phyloP scores from a whole-genome alignment of 371 early-diverging fungal species.

The Saksenaea vasiformis region DNA sequence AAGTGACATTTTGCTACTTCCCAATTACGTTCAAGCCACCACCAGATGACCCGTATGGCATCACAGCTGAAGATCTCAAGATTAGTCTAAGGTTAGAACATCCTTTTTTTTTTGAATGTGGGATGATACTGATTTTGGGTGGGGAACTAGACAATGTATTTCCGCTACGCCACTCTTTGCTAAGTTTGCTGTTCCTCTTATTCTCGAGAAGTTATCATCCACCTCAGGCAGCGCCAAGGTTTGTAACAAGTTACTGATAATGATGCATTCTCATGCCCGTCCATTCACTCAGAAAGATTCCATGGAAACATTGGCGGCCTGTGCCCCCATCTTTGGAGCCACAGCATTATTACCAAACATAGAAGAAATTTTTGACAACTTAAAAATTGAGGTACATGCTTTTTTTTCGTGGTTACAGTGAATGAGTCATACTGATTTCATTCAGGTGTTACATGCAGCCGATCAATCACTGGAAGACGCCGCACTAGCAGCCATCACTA shows the following conservation, averaged over 20 bases:
- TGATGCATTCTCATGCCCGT: constrained; percentile 4
- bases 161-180: constrained; percentile 77
- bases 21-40: constrained; percentile 97
- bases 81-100: constrained; percentile 55
- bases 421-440: constrained; percentile 7
- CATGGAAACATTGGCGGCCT: constrained; percentile 79
- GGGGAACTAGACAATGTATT: constrained; percentile 60
- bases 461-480: constrained; percentile 66
- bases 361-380: constrained; percentile 65
- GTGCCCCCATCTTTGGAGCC: constrained; percentile 78
- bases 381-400: constrained; percentile 65
- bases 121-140: background rate
- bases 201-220: constrained; percentile 88
- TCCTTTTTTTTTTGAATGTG: background rate
- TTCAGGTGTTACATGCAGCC: constrained; percentile 65
- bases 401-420: too few species aligned
- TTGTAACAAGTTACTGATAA: background rate
- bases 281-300: constrained; percentile 70
- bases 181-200: constrained; percentile 78
- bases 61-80: constrained; percentile 92
- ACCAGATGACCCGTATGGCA: constrained; percentile 90
- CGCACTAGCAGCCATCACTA: constrained; percentile 59
- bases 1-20: constrained; percentile 96
- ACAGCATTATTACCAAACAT: constrained; percentile 60
- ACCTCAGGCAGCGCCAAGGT: constrained; percentile 89